phyloP scores from a whole-genome alignment of 768 basidiomycete genomes.

The Chalciporus sphaerocephalus region DNA sequence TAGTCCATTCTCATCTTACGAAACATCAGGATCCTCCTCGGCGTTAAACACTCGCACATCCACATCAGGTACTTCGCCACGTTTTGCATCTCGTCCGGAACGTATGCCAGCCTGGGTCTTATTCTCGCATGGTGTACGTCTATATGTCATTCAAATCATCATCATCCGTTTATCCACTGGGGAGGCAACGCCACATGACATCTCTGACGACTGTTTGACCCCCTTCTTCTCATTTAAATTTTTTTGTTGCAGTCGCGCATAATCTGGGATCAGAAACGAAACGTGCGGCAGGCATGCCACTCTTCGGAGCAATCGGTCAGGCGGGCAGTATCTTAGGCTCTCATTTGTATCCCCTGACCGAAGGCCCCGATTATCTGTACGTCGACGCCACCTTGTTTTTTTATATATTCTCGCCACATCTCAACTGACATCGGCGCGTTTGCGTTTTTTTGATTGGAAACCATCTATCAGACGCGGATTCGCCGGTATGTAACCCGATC shows the following conservation, averaged over 20 bases:
- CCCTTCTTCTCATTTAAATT: too few relatives aligned
- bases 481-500: constrained; percentile 11
- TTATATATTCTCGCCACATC: background rate
- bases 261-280: constrained; percentile 46
- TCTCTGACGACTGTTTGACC: background rate
- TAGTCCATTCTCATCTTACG: constrained; percentile 1
- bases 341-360: constrained; percentile 39
- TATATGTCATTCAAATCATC: background rate
- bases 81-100: constrained; percentile 43
- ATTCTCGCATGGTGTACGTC: constrained; percentile 47
- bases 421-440: background rate
- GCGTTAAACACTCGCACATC: constrained; percentile 24
- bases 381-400: constrained; percentile 1
- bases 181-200: too few relatives aligned
- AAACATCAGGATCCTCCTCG: constrained; percentile 30
- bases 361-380: constrained; percentile 39
- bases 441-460: too few relatives aligned
- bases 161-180: background rate
- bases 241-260: constrained; percentile 32
- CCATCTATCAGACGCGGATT: constrained; percentile 15
- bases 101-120: constrained; percentile 43
- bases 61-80: constrained; percentile 44
- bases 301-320: constrained; percentile 42
- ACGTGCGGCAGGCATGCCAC: constrained; percentile 38
- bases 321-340: constrained; percentile 39